Evolutionary conservation across 805 yeast genomes (phyloP).

Genomic region (Candida morakotiae): DNA sequence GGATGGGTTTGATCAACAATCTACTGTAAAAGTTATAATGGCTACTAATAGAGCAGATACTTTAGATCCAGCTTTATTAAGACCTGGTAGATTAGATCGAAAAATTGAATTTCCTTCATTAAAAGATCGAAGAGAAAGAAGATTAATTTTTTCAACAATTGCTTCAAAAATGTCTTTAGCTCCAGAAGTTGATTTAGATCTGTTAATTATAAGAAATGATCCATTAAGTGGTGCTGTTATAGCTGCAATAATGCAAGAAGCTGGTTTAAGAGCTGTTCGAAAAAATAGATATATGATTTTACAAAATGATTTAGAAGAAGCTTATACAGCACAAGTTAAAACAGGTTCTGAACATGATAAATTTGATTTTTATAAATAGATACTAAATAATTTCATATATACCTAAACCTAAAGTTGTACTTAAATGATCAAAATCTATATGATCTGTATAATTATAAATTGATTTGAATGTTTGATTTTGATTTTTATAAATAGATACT

Average conservation of each 20-base stretch:
- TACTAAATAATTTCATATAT: slow-evolving; percentile 46
- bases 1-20: slow-evolving; percentile 98
- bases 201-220: slow-evolving; percentile 91
- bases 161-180: slow-evolving; percentile 97
- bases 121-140: slow-evolving; percentile 96
- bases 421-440: slow-evolving; percentile 70
- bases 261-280: slow-evolving; percentile 97
- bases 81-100: slow-evolving; percentile 98
- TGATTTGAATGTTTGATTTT: slow-evolving; percentile 25
- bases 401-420: slow-evolving; percentile 62
- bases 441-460: slow-evolving; percentile 42
- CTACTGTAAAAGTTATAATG: slow-evolving; percentile 97
- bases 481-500: slow-evolving; percentile 79
- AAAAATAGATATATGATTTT: slow-evolving; percentile 95
- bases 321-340: slow-evolving; percentile 94
- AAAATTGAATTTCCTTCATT: slow-evolving; percentile 96
- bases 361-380: slow-evolving; percentile 90
- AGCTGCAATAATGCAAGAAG: slow-evolving; percentile 99
- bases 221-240: slow-evolving; percentile 96
- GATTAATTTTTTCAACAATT: slow-evolving; percentile 91
- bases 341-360: slow-evolving; percentile 93
- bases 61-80: slow-evolving; percentile 92
- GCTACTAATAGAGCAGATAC: slow-evolving; percentile 99
- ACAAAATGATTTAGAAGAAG: slow-evolving; percentile 96
- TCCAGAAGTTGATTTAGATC: slow-evolving; percentile 95